Percentiles rank a stretch among this genome's conserved stretches.
Conservation (phyloP, 345 rosid genomes). For the Durio zibethinus region DNA sequence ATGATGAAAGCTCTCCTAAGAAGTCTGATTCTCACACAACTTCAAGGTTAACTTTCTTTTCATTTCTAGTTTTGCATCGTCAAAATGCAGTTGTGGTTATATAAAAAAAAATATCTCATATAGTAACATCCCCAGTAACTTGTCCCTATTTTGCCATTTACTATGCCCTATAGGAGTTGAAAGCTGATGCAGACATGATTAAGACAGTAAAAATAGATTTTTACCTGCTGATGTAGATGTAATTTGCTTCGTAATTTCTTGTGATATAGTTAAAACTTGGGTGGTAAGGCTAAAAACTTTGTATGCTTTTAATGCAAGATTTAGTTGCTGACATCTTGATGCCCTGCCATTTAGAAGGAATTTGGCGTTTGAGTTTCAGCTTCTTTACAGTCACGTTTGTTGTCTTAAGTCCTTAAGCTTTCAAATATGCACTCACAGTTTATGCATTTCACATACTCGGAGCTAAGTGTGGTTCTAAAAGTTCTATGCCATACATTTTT, state of each 20-base stretch:
- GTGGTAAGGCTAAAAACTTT: not conserved
- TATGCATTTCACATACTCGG: conserved; percentile 4
- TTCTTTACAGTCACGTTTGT: not conserved
- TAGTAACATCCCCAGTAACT: not conserved
- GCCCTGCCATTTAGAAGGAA: not conserved
- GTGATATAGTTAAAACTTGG: not conserved
- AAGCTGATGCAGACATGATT: not conserved
- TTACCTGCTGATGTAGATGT: not conserved
- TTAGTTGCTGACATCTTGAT: not conserved
- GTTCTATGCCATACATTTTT: conserved; percentile 25
- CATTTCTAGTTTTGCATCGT: not conserved
- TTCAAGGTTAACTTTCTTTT: conserved; percentile 54
- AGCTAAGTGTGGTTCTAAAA: conserved; percentile 8
- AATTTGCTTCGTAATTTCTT: not conserved
- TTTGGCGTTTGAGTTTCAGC: not conserved
- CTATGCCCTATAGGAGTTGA: not conserved
- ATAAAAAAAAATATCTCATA: not conserved
- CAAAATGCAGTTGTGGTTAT: not conserved
- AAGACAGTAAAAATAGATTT: not conserved
- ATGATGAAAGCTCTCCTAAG: conserved; percentile 40
- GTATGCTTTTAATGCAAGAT: not conserved
- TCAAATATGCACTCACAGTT: not conserved
- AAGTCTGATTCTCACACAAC: conserved; percentile 45
- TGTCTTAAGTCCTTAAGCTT: not conserved
- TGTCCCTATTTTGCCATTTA: not conserved